A percentile compares a stretch with the other conserved stretches of the same genome.
These are phyloP conservation scores for Thelephora terrestris DNA, from an alignment of 1,284 basidiomycete genomes.

Conservation along the genomic window DNA sequence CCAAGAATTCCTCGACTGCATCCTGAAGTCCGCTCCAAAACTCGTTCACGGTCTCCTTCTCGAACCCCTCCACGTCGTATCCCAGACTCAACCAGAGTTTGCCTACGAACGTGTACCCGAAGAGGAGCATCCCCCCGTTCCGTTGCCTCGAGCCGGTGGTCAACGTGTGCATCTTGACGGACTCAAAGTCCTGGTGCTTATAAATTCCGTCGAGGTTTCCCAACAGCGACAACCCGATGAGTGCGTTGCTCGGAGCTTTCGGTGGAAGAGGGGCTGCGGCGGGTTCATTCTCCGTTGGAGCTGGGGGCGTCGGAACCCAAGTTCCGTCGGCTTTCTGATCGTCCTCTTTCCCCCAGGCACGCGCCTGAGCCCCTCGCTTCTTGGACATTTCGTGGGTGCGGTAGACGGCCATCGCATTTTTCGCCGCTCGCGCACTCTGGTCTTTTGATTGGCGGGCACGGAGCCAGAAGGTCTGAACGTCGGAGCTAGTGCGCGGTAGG, in stretches of 20 bases:
- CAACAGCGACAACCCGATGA: slow-evolving; percentile 67
- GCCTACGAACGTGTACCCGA: slow-evolving; percentile 66
- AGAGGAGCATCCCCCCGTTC: slow-evolving; percentile 60
- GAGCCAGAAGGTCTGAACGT: slow-evolving; percentile 53
- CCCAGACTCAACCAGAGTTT: slow-evolving; percentile 67
- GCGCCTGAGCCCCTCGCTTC: slow-evolving; percentile 47
- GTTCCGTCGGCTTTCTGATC: slow-evolving; percentile 46
- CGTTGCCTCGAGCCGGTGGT: slow-evolving; percentile 74
- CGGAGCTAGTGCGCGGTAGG: slow-evolving; percentile 31
- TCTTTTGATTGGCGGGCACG: slow-evolving; percentile 57
- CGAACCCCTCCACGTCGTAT: slow-evolving; percentile 66
- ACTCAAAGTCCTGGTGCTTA: slow-evolving; percentile 47
- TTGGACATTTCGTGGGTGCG: slow-evolving; percentile 55
- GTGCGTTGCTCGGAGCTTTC: slow-evolving; percentile 40
- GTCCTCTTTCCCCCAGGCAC: slow-evolving; percentile 61
- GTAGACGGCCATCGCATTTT: slow-evolving; percentile 47
- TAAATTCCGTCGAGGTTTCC: slow-evolving; percentile 75
- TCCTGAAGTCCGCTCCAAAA: slow-evolving; percentile 47
- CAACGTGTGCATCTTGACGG: slow-evolving; percentile 50
- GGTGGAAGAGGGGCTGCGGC: slow-evolving; percentile 17
- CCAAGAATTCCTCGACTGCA: slow-evolving; percentile 41
- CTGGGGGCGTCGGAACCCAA: slow-evolving; percentile 28
- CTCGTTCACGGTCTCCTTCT: slow-evolving; percentile 40
- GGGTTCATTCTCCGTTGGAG: slow-evolving; percentile 9
- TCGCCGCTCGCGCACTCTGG: slow-evolving; percentile 54